Evolutionary conservation across 805 yeast species (phyloP).

Genomic region (Ascoidea rubescens): DNA sequence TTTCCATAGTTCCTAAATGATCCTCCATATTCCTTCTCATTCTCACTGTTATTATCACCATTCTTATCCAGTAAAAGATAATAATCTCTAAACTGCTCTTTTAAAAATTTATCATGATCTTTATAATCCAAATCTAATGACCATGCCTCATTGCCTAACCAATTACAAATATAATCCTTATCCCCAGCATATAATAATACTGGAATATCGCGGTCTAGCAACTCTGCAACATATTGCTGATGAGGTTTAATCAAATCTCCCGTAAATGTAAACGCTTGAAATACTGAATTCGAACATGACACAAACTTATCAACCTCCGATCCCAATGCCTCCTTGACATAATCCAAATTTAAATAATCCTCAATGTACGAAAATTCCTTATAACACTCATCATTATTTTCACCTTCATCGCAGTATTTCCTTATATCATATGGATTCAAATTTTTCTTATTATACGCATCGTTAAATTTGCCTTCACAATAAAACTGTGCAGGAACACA

Average conservation of each 20-base stretch:
- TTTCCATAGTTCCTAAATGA: conserved; percentile 32
- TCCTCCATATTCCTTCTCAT: conserved; percentile 21
- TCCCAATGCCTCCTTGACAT: conserved; percentile 73
- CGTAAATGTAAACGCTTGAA: conserved; percentile 66
- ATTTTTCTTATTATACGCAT: conserved; percentile 76
- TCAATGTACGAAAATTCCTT: conserved; percentile 65
- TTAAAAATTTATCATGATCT: conserved; percentile 34
- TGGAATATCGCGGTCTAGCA: conserved; percentile 64
- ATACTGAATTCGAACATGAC: conserved; percentile 71
- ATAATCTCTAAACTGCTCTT: conserved; percentile 13
- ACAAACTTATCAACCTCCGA: conserved; percentile 74
- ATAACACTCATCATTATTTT: conserved; percentile 44
- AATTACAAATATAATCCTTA: conserved; percentile 91
- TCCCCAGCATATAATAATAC: conserved; percentile 91
- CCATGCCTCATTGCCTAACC: conserved; percentile 93
- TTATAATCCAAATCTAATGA: conserved; percentile 60
- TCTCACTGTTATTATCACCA: conserved; percentile 7
- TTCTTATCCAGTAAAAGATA: conserved; percentile 14
- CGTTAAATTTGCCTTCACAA: conserved; percentile 78
- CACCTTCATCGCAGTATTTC: conserved; percentile 56
- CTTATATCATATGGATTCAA: conserved; percentile 87
- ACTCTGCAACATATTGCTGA: conserved; percentile 56
- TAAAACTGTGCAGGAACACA: conserved; percentile 88
- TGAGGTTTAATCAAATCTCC: conserved; percentile 93
- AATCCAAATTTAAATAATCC: conserved; percentile 61